Base-by-base conservation (phyloP, 257 asterid species). In the Nicotiana attenuata region DNA sequence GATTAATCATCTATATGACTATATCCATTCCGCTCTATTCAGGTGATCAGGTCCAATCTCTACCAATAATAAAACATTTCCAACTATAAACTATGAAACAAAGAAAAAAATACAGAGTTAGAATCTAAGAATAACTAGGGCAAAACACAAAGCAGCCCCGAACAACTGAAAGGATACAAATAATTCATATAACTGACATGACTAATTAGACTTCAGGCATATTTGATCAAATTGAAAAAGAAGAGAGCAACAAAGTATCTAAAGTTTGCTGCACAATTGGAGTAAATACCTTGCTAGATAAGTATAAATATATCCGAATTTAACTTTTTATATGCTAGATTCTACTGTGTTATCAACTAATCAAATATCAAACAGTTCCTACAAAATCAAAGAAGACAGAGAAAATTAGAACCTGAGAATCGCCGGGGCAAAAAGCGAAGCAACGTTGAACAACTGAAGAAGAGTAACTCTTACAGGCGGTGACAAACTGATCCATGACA, bases 361-460 rank as follows among this genome's bases (percentile, higher is more conserved):
- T 33, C 76, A 77, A 77, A 17, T 47, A 56, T 19, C 63, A 77
- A 77, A 47, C 31, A 77, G 7, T 47, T 56, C 10, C 61, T 29
- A 53, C 22, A 52, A 38, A 35, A 66, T 16, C 35, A 9, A 80
- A 38, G 71, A 63, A 41, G 17, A 24, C 19, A 38, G 11, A 16
- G 13, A 50, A 61, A 16, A 75, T 50, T 82, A 69, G 81, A 83
- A 93, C 97, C 97, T 95, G 97, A 28, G 94, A 90, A 85, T 95
- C 99, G 17, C 93, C 97, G 3, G 98, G 98, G 82, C 92, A 89
- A 87, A 96, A 96, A 81, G 98, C 97, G 83, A 96, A 96, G 89
- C 99, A 96, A 33, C 97, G 91, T 56, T 88, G 92, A 20, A 92
- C 97, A n/a, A 96, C 96, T 2, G 98, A 88, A 66, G 99, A 94